These are phyloP conservation scores for Angomonas deanei DNA, from an alignment of 208 protist species.

Conservation along the genomic window DNA sequence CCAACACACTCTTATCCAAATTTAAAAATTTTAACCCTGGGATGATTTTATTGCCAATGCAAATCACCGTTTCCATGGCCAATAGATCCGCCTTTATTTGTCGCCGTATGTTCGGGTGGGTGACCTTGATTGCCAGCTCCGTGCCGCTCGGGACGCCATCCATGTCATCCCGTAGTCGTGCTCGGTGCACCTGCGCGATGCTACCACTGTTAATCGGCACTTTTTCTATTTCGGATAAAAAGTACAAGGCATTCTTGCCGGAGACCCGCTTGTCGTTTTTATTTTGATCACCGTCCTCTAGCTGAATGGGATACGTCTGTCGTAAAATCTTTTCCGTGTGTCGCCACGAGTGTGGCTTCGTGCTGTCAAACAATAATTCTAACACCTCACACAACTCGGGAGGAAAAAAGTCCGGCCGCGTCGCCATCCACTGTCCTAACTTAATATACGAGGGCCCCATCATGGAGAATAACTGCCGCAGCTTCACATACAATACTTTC, in stretches of 20 bases:
- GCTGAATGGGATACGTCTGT: conserved; percentile 11
- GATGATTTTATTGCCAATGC: conserved; percentile 35
- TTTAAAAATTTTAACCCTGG: conserved; percentile 64
- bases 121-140: conserved; percentile 89
- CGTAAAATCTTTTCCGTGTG: conserved; percentile 79
- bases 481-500: conserved; percentile 45
- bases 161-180: conserved; percentile 55
- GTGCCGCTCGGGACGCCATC: conserved; percentile 74
- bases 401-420: conserved; percentile 87
- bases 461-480: conserved; percentile 39
- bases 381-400: conserved; percentile 65
- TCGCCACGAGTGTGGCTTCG: conserved; percentile 58
- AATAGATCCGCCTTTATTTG: conserved; percentile 64
- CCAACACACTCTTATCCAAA: conserved; percentile 45
- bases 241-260: conserved; percentile 21
- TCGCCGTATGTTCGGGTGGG: conserved; percentile 79
- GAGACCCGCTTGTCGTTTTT: neutral
- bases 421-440: conserved; percentile 91
- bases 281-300: neutral
- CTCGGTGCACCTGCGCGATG: conserved; percentile 90
- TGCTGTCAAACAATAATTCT: conserved; percentile 64
- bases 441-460: conserved; percentile 93
- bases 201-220: conserved; percentile 87
- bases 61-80: conserved; percentile 60
- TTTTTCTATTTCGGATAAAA: conserved; percentile 71